Evolutionary conservation across 345 rosid species (phyloP).

Genomic region (Eucalyptus marginata): DNA sequence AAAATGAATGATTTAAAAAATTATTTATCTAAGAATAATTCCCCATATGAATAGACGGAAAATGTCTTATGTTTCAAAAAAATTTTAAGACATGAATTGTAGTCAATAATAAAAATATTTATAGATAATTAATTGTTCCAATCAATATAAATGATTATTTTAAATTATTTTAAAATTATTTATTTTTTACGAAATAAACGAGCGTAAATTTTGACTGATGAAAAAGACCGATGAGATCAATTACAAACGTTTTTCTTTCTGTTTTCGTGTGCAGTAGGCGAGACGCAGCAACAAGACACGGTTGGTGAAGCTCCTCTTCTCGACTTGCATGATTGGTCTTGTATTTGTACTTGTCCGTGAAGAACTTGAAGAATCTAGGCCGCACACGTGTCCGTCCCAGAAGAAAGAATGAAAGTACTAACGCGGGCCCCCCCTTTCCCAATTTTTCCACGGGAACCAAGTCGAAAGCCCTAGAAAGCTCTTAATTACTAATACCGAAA

Average conservation of each 20-base stretch:
- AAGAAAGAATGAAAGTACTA: neutral
- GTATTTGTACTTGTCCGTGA: neutral
- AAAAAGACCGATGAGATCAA: neutral
- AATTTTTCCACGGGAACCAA: neutral
- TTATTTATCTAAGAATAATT: too few relatives aligned
- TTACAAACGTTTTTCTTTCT: neutral
- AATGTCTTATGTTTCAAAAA: too few relatives aligned
- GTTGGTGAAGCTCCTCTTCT: neutral
- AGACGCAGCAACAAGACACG: neutral
- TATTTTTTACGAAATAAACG: too few relatives aligned
- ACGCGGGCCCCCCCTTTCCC: neutral
- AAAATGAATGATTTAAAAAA: too few relatives aligned
- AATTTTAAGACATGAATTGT: too few relatives aligned
- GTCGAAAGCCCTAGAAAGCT: neutral
- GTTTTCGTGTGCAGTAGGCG: neutral
- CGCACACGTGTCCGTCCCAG: neutral
- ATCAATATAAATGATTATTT: neutral
- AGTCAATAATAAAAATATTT: fast-evolving
- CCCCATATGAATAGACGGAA: too few relatives aligned
- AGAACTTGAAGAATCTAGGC: neutral
- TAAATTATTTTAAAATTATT: too few relatives aligned
- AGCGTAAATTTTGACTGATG: too few relatives aligned
- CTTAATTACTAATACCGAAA: neutral
- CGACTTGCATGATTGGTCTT: neutral
- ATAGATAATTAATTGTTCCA: neutral